Evolutionary conservation across 179 eudicot genomes (phyloP).

Genomic region (Nepenthes alata): DNA sequence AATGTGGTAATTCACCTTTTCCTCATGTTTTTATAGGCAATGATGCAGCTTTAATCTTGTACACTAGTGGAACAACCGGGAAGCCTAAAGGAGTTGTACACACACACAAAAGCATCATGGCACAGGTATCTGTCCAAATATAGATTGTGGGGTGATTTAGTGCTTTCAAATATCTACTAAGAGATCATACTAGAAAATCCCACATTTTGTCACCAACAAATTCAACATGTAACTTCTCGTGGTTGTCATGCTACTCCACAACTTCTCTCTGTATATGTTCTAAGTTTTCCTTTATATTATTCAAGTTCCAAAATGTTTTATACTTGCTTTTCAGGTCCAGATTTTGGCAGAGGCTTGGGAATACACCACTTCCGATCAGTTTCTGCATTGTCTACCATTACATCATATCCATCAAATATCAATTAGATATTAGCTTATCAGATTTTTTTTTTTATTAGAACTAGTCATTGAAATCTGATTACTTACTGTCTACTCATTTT

Average conservation of each 20-base stretch:
- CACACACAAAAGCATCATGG: conserved; percentile 70
- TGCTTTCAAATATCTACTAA: not conserved
- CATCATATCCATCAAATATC: conserved; percentile 72
- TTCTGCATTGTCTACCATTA: conserved; percentile 86
- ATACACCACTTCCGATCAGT: conserved; percentile 66
- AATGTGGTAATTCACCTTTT: conserved; percentile 2
- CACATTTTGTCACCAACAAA: not conserved
- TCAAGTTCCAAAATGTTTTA: not conserved
- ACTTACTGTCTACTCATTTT: too few species aligned
- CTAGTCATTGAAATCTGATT: too few species aligned
- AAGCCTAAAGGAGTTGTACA: conserved; percentile 99
- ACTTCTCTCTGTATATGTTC: not conserved
- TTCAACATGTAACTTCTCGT: not conserved
- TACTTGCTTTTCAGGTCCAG: conserved; percentile 58
- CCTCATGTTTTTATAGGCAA: conserved; percentile 31
- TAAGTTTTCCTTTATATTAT: not conserved
- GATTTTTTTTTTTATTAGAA: too few species aligned
- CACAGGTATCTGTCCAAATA: conserved; percentile 54
- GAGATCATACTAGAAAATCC: not conserved
- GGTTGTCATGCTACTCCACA: not conserved
- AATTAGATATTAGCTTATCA: too few species aligned
- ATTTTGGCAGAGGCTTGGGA: conserved; percentile 84
- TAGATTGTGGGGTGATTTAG: not conserved
- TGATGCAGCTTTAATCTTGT: conserved; percentile 74
- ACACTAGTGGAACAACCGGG: conserved; percentile 99